Conservation (phyloP, 2,329 filamentous ascomycete genomes). For the Alternaria viburni region DNA sequence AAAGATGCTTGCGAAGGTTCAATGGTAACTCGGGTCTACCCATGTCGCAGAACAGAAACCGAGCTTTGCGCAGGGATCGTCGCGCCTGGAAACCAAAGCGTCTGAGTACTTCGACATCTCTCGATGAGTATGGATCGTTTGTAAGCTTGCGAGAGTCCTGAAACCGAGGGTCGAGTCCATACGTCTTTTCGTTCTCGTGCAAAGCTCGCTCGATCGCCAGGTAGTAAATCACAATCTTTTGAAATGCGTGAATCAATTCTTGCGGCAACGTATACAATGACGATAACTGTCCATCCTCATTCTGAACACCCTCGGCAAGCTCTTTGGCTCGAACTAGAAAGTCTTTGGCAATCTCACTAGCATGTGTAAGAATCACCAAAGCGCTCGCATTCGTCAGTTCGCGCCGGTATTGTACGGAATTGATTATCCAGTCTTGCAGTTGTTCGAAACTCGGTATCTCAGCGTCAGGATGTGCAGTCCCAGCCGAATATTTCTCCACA, state of each 20-base stretch:
- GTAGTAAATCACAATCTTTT: constrained; percentile 30
- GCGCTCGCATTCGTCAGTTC: constrained; percentile 27
- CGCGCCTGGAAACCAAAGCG: constrained; percentile 24
- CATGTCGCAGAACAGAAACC: constrained; percentile 39
- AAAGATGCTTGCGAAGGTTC: constrained; percentile 23
- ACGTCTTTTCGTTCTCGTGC: constrained; percentile 17
- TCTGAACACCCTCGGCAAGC: constrained; percentile 35
- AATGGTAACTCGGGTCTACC: constrained; percentile 14
- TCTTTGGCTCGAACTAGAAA: constrained; percentile 24
- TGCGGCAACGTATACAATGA: constrained; percentile 33
- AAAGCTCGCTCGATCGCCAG: constrained; percentile 37
- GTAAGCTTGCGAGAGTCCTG: neutral
- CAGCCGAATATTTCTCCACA: neutral
- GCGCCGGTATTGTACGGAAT: constrained; percentile 20
- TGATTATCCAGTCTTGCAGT: constrained; percentile 31
- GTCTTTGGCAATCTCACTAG: constrained; percentile 9
- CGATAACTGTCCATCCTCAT: constrained; percentile 32
- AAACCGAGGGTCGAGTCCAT: neutral
- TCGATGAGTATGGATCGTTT: constrained; percentile 11
- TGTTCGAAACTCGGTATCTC: neutral
- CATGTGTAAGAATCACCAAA: constrained; percentile 23
- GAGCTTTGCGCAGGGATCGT: constrained; percentile 16
- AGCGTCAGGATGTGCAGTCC: neutral
- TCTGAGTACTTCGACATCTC: constrained; percentile 24
- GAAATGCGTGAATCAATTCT: constrained; percentile 29